Conservation (phyloP, 1,284 basidiomycete genomes). For the Cutaneotrichosporon dermatis region DNA sequence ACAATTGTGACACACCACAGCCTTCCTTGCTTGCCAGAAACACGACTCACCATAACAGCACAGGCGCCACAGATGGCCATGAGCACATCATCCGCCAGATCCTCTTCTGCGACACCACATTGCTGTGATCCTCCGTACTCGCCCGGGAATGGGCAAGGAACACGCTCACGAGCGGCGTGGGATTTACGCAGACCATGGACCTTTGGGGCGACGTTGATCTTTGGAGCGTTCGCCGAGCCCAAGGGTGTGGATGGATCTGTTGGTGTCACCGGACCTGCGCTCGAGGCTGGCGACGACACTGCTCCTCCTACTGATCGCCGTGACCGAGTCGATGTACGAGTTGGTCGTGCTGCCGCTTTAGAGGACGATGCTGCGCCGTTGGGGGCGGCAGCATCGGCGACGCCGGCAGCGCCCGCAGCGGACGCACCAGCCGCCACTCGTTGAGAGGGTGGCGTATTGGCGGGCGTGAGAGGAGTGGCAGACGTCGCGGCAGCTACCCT, state of each 20-base stretch:
- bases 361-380: slow-evolving; percentile 4
- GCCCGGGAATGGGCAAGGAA: slow-evolving; percentile 37
- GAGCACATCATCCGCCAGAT: slow-evolving; percentile 42
- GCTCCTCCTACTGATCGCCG: slow-evolving; percentile 6
- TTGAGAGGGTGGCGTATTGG: slow-evolving; percentile 7
- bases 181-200: slow-evolving; percentile 39
- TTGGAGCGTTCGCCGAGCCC: neutral
- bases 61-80: slow-evolving; percentile 44
- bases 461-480: slow-evolving; percentile 5
- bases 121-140: slow-evolving; percentile 38
- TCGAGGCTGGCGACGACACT: slow-evolving; percentile 4
- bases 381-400: slow-evolving; percentile 3
- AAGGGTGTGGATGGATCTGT: slow-evolving; percentile 5
- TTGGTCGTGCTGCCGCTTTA: neutral
- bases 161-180: slow-evolving; percentile 29
- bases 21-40: neutral
- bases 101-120: slow-evolving; percentile 39
- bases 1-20: neutral
- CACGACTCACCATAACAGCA: slow-evolving; percentile 35
- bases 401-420: slow-evolving; percentile 3
- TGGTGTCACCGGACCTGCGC: slow-evolving; percentile 5
- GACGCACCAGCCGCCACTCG: slow-evolving; percentile 3
- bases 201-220: slow-evolving; percentile 30
- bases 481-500: slow-evolving; percentile 15
- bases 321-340: slow-evolving; percentile 2